These are phyloP conservation scores for Mycena venus DNA, from an alignment of 768 basidiomycete species.

Conservation along the genomic window DNA sequence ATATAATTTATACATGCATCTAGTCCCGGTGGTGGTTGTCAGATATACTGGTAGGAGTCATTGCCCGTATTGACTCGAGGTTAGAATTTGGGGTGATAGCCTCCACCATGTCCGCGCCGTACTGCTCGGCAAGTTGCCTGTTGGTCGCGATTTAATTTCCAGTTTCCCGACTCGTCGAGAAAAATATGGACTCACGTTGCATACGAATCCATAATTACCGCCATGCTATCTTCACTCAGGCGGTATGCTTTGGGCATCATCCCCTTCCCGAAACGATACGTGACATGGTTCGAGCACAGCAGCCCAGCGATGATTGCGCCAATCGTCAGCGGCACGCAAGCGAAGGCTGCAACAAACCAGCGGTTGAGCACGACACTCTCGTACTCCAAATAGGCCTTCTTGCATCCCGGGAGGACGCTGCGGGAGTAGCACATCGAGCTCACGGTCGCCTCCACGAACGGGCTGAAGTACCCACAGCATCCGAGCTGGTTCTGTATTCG, in stretches of 20 bases:
- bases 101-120: conserved; percentile 65
- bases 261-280: conserved; percentile 79
- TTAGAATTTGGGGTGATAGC: conserved; percentile 10
- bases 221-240: conserved; percentile 69
- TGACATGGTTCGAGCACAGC: conserved; percentile 76
- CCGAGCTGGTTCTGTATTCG: conserved; percentile 71
- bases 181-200: conserved; percentile 58
- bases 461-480: conserved; percentile 78
- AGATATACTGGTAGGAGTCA: background rate
- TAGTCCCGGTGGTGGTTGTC: background rate
- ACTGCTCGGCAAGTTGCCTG: conserved; percentile 75
- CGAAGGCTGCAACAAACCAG: conserved; percentile 69
- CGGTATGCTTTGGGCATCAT: conserved; percentile 79
- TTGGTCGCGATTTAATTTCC: background rate
- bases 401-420: conserved; percentile 72
- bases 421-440: conserved; percentile 73
- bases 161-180: background rate
- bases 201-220: conserved; percentile 75
- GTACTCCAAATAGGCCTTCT: conserved; percentile 63
- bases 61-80: background rate
- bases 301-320: conserved; percentile 65
- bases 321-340: conserved; percentile 69
- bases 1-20: background rate
- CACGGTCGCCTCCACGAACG: conserved; percentile 75
- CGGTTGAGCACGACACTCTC: conserved; percentile 59